Base-by-base conservation (phyloP, 139 green algal species). In the Diplosphaera chodatii region DNA sequence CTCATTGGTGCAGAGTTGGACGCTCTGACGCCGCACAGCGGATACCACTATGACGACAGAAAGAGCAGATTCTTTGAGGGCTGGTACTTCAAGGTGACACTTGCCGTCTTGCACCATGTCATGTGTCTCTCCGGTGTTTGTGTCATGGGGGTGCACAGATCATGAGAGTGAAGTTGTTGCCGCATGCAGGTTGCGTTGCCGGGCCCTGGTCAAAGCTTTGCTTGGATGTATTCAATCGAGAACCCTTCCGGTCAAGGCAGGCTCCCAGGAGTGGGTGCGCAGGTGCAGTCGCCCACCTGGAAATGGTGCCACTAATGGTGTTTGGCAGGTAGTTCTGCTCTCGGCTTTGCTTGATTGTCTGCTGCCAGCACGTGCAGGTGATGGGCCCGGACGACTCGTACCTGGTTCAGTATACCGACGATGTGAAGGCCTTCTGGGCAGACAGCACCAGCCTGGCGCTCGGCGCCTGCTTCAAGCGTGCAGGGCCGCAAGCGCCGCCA, bases 141-240 rank as follows among this genome's bases (percentile, higher is more conserved):
- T 32, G 22, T 68, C 22, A 32, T 23, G 37, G 37, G 37, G 37
- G 6, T 6, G 8, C 37, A 48, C 10, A 20, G 37, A 48, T 48
- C 37, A n/a, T n/a, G n/a, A n/a, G n/a, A n/a, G n/a, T n/a, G n/a
- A n/a, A n/a, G n/a, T n/a, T n/a, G n/a, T n/a, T n/a, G n/a, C n/a
- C 34, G 28, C 2, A 0, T 69, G 32, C 72, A 89, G 73, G 84
- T 98, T 1, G 89, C 85, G 3, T 76, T 98, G 18, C 91, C 93
- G 1, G 88, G 91, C 3, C 82, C 80, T n/a, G 80, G 81, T 21
- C 71, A 96, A 41, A 93, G 84, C 80, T 98, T 98, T 79, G 94
- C 94, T 0, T 82, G 96, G 31, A 98, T 98, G 59, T 98, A 97
- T 82, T 93, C 85, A 4, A 80, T 97, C 1, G 93, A 98, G 70